phyloP scores from a whole-genome alignment of 768 basidiomycete species.

The Crucibulum laeve region DNA sequence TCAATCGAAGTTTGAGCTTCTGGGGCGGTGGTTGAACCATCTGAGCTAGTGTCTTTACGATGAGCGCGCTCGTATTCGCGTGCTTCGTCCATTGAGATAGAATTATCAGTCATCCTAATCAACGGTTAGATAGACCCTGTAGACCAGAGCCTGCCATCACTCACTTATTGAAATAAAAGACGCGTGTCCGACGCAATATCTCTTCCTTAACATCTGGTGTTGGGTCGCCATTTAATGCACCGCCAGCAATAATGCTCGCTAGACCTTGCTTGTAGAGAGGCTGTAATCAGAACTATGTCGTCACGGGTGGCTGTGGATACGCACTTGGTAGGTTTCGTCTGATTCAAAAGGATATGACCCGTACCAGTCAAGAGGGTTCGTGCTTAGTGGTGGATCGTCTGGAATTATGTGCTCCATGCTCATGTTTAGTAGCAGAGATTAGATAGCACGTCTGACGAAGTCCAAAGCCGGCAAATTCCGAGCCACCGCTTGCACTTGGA shows the following conservation, averaged over 20 bases:
- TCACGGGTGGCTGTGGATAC: slow-evolving; percentile 4
- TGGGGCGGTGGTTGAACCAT: neutral
- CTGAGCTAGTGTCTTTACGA: slow-evolving; percentile 4
- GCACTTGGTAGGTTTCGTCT: slow-evolving; percentile 59
- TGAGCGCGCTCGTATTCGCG: slow-evolving; percentile 7
- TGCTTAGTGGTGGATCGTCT: slow-evolving; percentile 1
- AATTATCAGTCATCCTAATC: slow-evolving; percentile 33
- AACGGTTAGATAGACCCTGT: neutral
- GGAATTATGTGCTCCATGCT: neutral
- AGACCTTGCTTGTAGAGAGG: slow-evolving; percentile 56
- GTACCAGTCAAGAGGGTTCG: slow-evolving; percentile 23
- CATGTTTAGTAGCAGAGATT: too few species aligned
- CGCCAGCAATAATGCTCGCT: slow-evolving; percentile 45
- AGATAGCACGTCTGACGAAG: too few species aligned
- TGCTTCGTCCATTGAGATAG: slow-evolving; percentile 37
- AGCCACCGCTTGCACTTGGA: too few species aligned
- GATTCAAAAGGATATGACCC: slow-evolving; percentile 45
- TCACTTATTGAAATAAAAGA: slow-evolving; percentile 71
- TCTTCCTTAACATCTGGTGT: slow-evolving; percentile 39
- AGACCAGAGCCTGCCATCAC: slow-evolving; percentile 19
- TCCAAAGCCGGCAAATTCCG: too few species aligned
- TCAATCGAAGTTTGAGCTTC: neutral
- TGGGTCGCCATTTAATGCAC: slow-evolving; percentile 26
- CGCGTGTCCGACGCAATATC: slow-evolving; percentile 45
- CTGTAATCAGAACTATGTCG: neutral